Base-by-base conservation (phyloP, 331 rosid genomes). In the Acacia concinna region DNA sequence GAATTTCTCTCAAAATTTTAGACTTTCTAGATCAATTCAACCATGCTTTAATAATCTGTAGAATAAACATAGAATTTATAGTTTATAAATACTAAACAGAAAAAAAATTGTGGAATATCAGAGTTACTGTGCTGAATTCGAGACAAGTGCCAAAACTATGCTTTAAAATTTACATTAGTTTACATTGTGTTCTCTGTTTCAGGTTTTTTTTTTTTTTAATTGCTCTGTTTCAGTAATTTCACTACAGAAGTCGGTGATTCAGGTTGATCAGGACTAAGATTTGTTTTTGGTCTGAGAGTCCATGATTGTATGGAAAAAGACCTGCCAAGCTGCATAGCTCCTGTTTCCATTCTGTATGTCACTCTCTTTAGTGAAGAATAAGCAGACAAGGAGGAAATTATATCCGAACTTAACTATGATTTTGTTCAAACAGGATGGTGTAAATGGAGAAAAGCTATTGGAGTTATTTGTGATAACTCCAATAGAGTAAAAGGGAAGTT, bases 1-100 rank as follows among this genome's bases (percentile, higher is more conserved):
- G 49, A 51, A 72, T 52, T 69, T 69, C 72, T 65, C 43, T 47
- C 31, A 70, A 75, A 78, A 68, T 75, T 74, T 60, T 64, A 69
- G 25, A 32, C 47, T 32, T 10, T 27, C 17, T 11, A 40, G 67
- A 64, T 71, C 71, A 64, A 71, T 46, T 27, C 49, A 76, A 43
- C 73, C 47, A 71, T 75, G 84, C 43, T 75, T 51, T 52, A 63
- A 70, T 12, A 5, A 56, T 54, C 28, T 9, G 62, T 54, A 54
- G 14, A 54, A n/a, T 13, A n/a, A 21, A 54, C 21, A 54, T 51
- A 54, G 1, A 54, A 54, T 23, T 54, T 54, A 56, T 56, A 54
- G 21, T 23, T 54, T 54, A 56, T 56, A 56, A 8, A 23, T 56
- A 0, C 31, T 23, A 3, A 56, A 21, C 31, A 14, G 27, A 11